Base-by-base conservation (phyloP, 805 yeast genomes). In the Metschnikowia kunwiensis region DNA sequence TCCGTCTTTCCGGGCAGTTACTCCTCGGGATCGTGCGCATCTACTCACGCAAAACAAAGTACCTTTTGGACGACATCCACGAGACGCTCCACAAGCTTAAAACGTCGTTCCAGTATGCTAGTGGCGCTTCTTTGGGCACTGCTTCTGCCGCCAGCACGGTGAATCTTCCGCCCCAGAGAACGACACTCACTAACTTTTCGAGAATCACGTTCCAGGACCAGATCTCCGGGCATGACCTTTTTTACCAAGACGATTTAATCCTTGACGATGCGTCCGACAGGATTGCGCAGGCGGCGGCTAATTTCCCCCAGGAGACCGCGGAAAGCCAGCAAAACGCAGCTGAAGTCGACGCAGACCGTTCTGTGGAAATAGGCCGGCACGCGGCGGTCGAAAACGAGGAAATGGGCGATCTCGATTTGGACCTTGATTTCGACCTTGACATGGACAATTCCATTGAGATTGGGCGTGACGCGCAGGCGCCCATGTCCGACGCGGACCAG, bases 11-110 rank as follows among this genome's bases (percentile, higher is more conserved):
- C 1, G 95, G 96, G 4, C 96, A 88, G 54, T 67, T 89, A 35
- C 66, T 89, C 25, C 78, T 84, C 37, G 97, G 96, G 33, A 86
- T 89, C 4, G 94, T 86, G 23, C 71, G 86, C 39, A 89, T 89
- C 15, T 89, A 87, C 59, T 80, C 93, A 9, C 69, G 91, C 42
- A 86, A 89, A 59, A 86, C 96, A 18, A 82, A 82, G 49, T 85
- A 85, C 47, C 64, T 89, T 16, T 65, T 84, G 32, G 94, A 86
- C 38, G 97, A 89, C 55, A 91, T 86, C 26, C 74, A 79, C 32
- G 94, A 85, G 48, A 82, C 87, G 3, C 59, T 87, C 41, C 61
- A 78, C 46, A 82, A 79, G 50, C 67, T 88, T 53, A 85, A 83
- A 53, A 74, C 82, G 23, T 75, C 86, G 2, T 83, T 86, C 58